These are phyloP conservation scores for Torulaspora gathmanii DNA, from an alignment of 805 yeast species.

Conservation along the genomic window DNA sequence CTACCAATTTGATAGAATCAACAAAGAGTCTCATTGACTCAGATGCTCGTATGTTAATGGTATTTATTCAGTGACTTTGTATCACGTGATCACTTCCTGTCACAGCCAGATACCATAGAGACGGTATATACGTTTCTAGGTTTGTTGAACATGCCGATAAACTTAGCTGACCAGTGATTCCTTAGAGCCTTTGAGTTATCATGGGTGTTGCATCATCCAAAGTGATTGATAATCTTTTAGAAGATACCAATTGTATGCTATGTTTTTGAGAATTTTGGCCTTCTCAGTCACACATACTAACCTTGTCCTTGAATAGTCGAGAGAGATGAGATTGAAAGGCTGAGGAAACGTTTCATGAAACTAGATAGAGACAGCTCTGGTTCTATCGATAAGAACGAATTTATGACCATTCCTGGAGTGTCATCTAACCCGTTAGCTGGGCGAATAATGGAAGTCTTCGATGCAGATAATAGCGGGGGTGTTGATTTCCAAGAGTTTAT, in stretches of 20 bases:
- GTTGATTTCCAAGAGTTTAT: slow-evolving; percentile 96
- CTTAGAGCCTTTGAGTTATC: neutral
- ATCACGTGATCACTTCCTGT: neutral
- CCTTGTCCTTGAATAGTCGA: slow-evolving; percentile 48
- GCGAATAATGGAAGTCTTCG: slow-evolving; percentile 90
- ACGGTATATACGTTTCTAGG: neutral
- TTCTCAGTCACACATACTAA: slow-evolving; percentile 1
- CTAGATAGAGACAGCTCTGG: slow-evolving; percentile 91
- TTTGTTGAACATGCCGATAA: neutral
- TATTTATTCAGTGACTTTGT: neutral
- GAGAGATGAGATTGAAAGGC: slow-evolving; percentile 83
- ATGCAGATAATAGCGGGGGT: slow-evolving; percentile 85
- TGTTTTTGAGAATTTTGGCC: neutral
- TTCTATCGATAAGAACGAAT: slow-evolving; percentile 84
- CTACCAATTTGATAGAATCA: slow-evolving; percentile 45
- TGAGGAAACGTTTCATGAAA: slow-evolving; percentile 91
- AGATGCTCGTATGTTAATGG: neutral
- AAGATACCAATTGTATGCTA: slow-evolving; percentile 70
- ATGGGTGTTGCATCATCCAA: slow-evolving; percentile 65
- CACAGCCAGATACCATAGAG: neutral
- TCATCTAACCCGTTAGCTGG: slow-evolving; percentile 84
- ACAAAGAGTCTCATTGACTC: neutral
- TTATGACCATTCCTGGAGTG: slow-evolving; percentile 88
- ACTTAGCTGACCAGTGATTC: neutral
- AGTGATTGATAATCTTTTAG: slow-evolving; percentile 62